Base-by-base conservation (phyloP, 2,329 filamentous ascomycete species). In the Penicillium sp. region DNA sequence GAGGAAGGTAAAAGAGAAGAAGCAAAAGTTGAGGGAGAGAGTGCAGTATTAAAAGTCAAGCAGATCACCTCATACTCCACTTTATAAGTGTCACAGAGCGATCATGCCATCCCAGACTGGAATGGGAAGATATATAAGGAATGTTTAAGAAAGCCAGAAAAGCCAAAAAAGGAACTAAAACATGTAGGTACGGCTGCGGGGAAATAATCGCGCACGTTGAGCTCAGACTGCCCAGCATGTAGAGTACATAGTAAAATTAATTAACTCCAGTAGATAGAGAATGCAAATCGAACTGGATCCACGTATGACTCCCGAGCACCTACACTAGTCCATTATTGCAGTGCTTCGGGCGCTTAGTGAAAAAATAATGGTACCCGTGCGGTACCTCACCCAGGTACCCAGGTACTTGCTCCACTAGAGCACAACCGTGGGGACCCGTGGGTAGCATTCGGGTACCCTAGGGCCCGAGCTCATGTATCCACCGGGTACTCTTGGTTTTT, bases 321-420 rank as follows among this genome's bases (percentile, higher is more conserved):
- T 14, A 39, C 10, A 21, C 7, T 11, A 27, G 36, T 27, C 24
- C 18, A 32, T 43, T 52, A 36, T 61, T 59, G 38, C 50, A 45
- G 58, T 63, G 63, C 49, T 55, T 64, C 55, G 60, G 57, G 63
- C 63, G 63, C 53, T 67, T 69, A 58, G 48, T 59, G 10, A 48
- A 52, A 50, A 60, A 44, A 53, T 11, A 18, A 56, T 48, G 58
- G 11, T 49, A 54, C 47, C 34, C 55, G 52, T 42, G 44, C 46
- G 45, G 14, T 4, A 32, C 34, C 34, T 36, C 13, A n/a, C 34
- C 34, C 34, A 44, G n/a, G 45, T 43, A 41, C 45, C 13, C 16
- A 51, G 38, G 14, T 34, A 52, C 45, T 24, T 21, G 34, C 34
- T 36, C 34, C 34, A 36, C 34, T n/a, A 36, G n/a, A n/a, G 34